Percentiles rank a stretch among this genome's conserved stretches.
Conservation (phyloP, 371 early-diverging fungal genomes). For the Mortierella sp. region DNA sequence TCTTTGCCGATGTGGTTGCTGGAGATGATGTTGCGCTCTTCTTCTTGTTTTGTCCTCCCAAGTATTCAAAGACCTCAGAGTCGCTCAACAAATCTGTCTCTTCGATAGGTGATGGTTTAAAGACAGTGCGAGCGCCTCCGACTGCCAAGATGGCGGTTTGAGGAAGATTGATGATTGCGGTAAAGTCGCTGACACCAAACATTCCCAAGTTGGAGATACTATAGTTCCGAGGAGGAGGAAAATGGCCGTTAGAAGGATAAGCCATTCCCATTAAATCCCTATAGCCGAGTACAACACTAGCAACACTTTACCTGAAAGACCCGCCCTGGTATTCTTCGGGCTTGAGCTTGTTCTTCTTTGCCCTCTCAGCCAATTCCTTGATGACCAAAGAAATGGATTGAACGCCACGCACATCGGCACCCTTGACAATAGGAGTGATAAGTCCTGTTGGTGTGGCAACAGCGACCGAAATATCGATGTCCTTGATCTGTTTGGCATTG, state of each 20-base stretch:
- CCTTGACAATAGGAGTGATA: conserved; percentile 88
- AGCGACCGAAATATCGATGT: conserved; percentile 93
- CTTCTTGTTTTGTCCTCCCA: conserved; percentile 56
- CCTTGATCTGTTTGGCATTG: conserved; percentile 65
- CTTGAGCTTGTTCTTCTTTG: conserved; percentile 68
- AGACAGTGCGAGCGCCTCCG: conserved; percentile 61
- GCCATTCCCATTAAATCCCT: not conserved
- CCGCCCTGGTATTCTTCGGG: conserved; percentile 63
- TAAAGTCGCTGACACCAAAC: conserved; percentile 92
- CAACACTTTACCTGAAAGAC: conserved; percentile 39
- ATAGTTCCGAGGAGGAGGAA: conserved; percentile 67
- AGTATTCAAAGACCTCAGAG: conserved; percentile 48
- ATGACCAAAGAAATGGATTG: conserved; percentile 86
- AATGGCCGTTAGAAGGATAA: not conserved
- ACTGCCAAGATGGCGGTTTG: conserved; percentile 92
- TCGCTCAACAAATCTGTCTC: conserved; percentile 44
- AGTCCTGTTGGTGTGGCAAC: conserved; percentile 97
- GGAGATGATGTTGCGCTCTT: conserved; percentile 65
- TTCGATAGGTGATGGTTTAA: conserved; percentile 49
- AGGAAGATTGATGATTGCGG: conserved; percentile 97
- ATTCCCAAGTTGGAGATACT: conserved; percentile 98
- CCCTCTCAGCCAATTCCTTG: conserved; percentile 75
- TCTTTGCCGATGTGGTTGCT: conserved; percentile 27
- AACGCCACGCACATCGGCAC: conserved; percentile 83
- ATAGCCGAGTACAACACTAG: not conserved